These are phyloP conservation scores for Apiospora koreana DNA, from an alignment of 2,329 filamentous ascomycete genomes.

Conservation along the genomic window DNA sequence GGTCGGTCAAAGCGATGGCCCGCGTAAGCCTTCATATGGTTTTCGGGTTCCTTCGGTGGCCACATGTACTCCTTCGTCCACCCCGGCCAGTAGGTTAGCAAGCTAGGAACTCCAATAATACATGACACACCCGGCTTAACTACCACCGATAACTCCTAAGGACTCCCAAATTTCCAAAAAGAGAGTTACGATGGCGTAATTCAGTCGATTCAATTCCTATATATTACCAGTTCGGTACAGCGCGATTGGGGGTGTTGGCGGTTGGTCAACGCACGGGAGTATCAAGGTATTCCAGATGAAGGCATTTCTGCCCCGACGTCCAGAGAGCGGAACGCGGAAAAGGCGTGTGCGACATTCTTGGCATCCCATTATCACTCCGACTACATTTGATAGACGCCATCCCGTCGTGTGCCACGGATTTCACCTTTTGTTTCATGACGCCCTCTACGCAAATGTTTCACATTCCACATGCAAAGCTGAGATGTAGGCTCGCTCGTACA, in stretches of 20 bases:
- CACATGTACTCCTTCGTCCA: neutral
- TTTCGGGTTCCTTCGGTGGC: neutral
- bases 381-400: neutral
- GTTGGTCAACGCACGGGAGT: no score
- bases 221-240: no score
- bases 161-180: no score
- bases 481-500: neutral
- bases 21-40: neutral
- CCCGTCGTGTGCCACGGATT: neutral
- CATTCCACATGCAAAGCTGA: neutral
- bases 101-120: no score
- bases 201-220: no score
- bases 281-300: no score
- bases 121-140: no score
- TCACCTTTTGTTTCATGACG: neutral
- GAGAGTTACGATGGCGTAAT: no score
- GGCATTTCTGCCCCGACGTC: no score
- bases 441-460: slow-evolving; percentile 1
- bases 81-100: no score
- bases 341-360: neutral
- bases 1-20: neutral
- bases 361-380: neutral
- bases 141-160: no score
- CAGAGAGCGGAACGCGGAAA: neutral
- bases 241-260: no score